A percentile compares a stretch with the other conserved stretches of the same genome.
These are phyloP conservation scores for Termitomyces heimii DNA, from an alignment of 768 basidiomycete genomes.

Conservation along the genomic window DNA sequence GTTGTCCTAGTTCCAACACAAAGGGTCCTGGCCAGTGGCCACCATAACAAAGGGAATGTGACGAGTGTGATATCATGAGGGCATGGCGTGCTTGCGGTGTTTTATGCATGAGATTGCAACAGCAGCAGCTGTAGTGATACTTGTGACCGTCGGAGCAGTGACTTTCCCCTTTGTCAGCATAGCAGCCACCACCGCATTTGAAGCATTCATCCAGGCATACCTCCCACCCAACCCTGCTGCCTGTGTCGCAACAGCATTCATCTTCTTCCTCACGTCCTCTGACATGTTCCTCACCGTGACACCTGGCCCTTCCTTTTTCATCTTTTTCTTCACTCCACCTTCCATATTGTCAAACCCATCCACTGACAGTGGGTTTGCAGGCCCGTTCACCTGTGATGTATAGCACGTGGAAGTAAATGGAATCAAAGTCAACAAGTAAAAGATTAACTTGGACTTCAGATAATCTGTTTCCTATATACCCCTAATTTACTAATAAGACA, in stretches of 20 bases:
- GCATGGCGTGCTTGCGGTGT: no score
- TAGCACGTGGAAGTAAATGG: no score
- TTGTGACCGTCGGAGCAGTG: slow-evolving; percentile 7
- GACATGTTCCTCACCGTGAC: slow-evolving; percentile 87
- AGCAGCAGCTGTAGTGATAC: slow-evolving; percentile 13
- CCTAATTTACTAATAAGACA: no score
- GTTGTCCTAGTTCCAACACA: no score
- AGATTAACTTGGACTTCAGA: no score
- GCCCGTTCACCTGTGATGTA: slow-evolving; percentile 47
- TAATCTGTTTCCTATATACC: no score
- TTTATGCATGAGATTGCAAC: no score
- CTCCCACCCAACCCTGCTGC: slow-evolving; percentile 80
- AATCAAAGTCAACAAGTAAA: no score
- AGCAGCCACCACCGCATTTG: slow-evolving; percentile 37
- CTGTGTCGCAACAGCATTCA: slow-evolving; percentile 84
- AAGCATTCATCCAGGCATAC: slow-evolving; percentile 86
- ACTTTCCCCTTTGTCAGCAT: slow-evolving; percentile 26
- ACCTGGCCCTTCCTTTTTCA: slow-evolving; percentile 79
- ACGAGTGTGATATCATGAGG: no score
- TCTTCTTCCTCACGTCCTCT: slow-evolving; percentile 87
- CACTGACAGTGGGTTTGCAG: slow-evolving; percentile 16
- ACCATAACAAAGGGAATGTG: no score
- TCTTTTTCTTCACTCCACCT: slow-evolving; percentile 65
- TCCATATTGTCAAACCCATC: slow-evolving; percentile 38
- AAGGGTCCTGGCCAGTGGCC: no score